Evolutionary conservation across 192 early-diverging fungal species (phyloP), one percentile per base, ranked within the genome.

Genomic region (Linnemannia schmuckeri): DNA sequence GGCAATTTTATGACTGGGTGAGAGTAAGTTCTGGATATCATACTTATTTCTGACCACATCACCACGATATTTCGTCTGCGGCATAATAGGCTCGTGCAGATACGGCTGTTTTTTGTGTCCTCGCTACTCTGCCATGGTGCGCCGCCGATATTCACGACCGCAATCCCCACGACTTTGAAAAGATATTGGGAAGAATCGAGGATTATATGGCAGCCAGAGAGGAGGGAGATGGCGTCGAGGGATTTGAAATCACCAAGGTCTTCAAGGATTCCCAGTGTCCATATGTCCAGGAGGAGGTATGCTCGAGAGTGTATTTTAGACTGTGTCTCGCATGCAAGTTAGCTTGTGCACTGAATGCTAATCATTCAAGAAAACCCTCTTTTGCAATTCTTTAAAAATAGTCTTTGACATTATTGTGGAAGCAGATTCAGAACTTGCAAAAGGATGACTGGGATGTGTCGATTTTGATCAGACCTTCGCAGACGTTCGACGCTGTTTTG

Each of bases 111-210:
- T 95, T 90, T 76, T 89, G 94, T 70, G 94, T 96, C 12, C 89
- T 97, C 72, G 91, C 93, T 44, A 93, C 94, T 54, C 90, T 99
- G 75, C 98, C 97, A 52, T 98, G 92, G 84, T 90, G 74, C 83
- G 89, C 76, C 77, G 88, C 77, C 76, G 91, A 77, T 74, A 81
- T 96, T 18, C 80, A 78, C 76, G 91, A 93, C 47, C 88, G 89
- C 38, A 89, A 83, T 74, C 88, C 91, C 24, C 88, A 89, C 70
- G 91, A 88, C 44, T 88, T 93, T 47, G 88, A 90, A 54, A 81
- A 80, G 41, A 83, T 92, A 6, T 44, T 93, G 41, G 80, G 74
- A 8, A 89, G 85, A 38, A 87, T 92, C 69, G 89, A 92, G 63
- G 80, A 82, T n/a, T 93, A 93, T 74, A 88, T 93, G 86, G 52